Evolutionary conservation across 257 asterid genomes (phyloP).

Genomic region (Hygrophila difformis): DNA sequence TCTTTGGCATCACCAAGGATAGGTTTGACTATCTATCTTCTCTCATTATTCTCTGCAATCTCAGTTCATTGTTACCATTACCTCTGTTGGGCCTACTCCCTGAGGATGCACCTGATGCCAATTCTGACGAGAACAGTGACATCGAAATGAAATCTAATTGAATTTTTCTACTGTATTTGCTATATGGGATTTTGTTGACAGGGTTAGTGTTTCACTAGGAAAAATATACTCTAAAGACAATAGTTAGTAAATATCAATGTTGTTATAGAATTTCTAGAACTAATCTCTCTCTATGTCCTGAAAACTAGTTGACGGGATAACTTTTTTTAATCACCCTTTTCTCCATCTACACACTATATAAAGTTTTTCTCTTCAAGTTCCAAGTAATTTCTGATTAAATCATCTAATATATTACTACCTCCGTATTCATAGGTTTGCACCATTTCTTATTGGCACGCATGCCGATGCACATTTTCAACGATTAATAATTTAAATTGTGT

Average conservation of each 20-base stretch:
- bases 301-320: background rate
- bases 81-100: constrained; percentile 93
- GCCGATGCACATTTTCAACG: too few species aligned
- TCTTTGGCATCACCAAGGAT: constrained; percentile 84
- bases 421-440: too few species aligned
- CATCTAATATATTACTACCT: too few species aligned
- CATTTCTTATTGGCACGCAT: too few species aligned
- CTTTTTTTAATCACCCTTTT: background rate
- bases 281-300: background rate
- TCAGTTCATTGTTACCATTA: constrained; percentile 81
- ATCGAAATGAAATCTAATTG: constrained; percentile 74
- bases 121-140: constrained; percentile 33
- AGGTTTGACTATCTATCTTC: constrained; percentile 57
- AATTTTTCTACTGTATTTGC: constrained; percentile 9
- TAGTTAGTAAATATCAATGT: too few species aligned
- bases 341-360: constrained; percentile 1
- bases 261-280: too few species aligned
- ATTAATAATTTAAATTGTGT: too few species aligned
- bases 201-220: too few species aligned
- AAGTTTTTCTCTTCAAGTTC: background rate
- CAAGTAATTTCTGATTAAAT: background rate
- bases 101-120: constrained; percentile 32
- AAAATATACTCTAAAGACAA: too few species aligned
- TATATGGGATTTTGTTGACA: background rate
- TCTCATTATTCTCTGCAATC: constrained; percentile 86